phyloP scores from a whole-genome alignment of 2,329 filamentous ascomycete species.

The Chlorencoelia australis region DNA sequence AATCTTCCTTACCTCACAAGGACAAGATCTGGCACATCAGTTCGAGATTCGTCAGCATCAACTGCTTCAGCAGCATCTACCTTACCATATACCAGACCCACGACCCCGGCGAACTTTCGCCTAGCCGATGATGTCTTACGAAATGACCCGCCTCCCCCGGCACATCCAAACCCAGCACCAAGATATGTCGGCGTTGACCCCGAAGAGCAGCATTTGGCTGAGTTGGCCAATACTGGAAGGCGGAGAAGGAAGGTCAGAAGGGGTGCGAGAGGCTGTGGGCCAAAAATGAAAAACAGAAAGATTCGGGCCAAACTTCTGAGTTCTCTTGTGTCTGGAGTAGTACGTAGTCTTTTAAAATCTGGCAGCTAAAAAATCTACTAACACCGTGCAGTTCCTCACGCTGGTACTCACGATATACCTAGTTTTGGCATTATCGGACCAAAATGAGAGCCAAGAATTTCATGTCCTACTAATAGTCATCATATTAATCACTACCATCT shows the following conservation, averaged over 20 bases:
- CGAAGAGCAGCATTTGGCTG: constrained; percentile 38
- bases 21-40: too few species aligned
- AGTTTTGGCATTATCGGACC: constrained; percentile 56
- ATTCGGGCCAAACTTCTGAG: constrained; percentile 46
- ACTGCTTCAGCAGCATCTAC: too few species aligned
- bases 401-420: constrained; percentile 39
- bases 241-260: constrained; percentile 25
- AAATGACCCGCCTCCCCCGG: too few species aligned
- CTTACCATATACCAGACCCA: too few species aligned
- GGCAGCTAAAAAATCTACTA: too few species aligned
- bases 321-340: constrained; percentile 52
- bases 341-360: constrained; percentile 11
- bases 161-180: constrained; percentile 12
- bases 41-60: too few species aligned
- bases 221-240: constrained; percentile 34
- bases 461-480: constrained; percentile 72
- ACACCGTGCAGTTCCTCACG: constrained; percentile 17
- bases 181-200: constrained; percentile 36
- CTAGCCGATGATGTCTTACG: too few species aligned
- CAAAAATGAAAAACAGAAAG: constrained; percentile 43
- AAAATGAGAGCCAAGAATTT: constrained; percentile 57
- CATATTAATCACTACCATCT: constrained; percentile 61
- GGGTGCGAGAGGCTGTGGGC: constrained; percentile 29
- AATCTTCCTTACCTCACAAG: too few species aligned
- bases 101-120: too few species aligned